Evolutionary conservation across 208 protist species (phyloP).

Genomic region (Porcisia hertigi): DNA sequence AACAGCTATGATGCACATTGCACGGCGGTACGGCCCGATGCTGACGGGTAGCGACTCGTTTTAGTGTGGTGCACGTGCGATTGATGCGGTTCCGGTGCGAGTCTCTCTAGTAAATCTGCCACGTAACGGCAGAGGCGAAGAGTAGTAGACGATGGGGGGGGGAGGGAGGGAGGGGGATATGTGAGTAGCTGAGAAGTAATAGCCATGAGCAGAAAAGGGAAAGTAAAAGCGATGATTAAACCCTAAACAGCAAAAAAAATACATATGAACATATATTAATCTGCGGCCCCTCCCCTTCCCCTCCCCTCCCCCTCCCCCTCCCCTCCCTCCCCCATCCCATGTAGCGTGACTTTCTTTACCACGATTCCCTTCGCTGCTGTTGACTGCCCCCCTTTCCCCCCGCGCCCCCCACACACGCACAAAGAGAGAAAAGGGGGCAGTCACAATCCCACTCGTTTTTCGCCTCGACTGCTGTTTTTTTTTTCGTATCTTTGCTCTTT

Average conservation of each 20-base stretch:
- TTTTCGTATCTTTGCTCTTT: too few relatives aligned
- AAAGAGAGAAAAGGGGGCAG: too few relatives aligned
- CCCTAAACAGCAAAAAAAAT: too few relatives aligned
- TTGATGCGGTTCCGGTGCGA: not conserved
- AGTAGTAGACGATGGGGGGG: not conserved
- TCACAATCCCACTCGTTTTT: too few relatives aligned
- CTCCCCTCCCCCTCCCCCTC: not conserved
- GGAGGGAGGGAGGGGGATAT: not conserved
- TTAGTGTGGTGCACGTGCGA: constrained; percentile 22
- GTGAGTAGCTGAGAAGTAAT: too few relatives aligned
- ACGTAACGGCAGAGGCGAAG: not conserved
- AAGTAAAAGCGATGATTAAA: too few relatives aligned
- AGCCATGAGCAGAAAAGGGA: too few relatives aligned
- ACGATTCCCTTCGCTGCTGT: too few relatives aligned
- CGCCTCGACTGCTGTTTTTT: too few relatives aligned
- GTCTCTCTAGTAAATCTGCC: not conserved
- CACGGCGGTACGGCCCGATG: constrained; percentile 84
- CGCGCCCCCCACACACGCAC: too few relatives aligned
- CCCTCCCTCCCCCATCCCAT: not conserved
- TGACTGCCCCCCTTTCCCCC: too few relatives aligned
- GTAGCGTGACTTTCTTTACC: too few relatives aligned
- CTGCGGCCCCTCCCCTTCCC: not conserved
- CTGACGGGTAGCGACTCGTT: constrained; percentile 73
- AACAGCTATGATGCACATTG: constrained; percentile 53
- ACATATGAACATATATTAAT: not conserved